Evolutionary conservation across 164 flowering plant genomes (phyloP), one percentile per base, ranked within the genome.

Genomic region (Vitis amurensis): DNA sequence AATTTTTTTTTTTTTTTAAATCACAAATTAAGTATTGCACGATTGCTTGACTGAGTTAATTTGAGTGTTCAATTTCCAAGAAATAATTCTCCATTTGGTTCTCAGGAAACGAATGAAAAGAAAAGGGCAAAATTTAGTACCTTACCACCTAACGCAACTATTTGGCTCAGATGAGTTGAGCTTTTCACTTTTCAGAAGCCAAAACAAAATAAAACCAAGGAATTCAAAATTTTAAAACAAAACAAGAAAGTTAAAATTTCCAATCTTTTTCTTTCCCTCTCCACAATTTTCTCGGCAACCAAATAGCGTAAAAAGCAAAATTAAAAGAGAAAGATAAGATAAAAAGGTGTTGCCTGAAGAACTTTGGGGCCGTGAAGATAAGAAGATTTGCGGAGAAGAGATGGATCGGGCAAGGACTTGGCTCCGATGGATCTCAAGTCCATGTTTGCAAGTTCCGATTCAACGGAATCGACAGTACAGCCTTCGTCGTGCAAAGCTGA

Each of bases 401-500:
- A 64, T 57, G 81, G 66, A 56, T 91, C 91, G 16, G 97, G 94
- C 70, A 94, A 76, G 55, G 91, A 91, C 71, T 78, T 90, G 49
- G 77, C 95, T 11, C 97, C 97, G 68, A 92, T 73, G 29, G 81
- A 77, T 71, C 81, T 81, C 66, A 92, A 81, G 76, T 92, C 99
- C 82, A 76, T 75, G 79, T 94, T 87, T 10, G 82, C 67, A 16
- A 94, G 86, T 79, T 91, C 94, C 6, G 87, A 79, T 74, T 92
- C 94, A 12, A 89, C 48, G 4, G 84, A 72, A 64, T 79, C 79
- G 12, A 80, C 78, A 50, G 77, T 57, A 73, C 37, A 44, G 4
- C 55, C 71, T 8, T 71, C 79, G 29, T 71, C 83, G 59, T 48
- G 55, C 19, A 75, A 30, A 58, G 86, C 79, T 47, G 77, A 74